Base-by-base conservation (phyloP, 306 rosid species). In the Glycine latifolia region DNA sequence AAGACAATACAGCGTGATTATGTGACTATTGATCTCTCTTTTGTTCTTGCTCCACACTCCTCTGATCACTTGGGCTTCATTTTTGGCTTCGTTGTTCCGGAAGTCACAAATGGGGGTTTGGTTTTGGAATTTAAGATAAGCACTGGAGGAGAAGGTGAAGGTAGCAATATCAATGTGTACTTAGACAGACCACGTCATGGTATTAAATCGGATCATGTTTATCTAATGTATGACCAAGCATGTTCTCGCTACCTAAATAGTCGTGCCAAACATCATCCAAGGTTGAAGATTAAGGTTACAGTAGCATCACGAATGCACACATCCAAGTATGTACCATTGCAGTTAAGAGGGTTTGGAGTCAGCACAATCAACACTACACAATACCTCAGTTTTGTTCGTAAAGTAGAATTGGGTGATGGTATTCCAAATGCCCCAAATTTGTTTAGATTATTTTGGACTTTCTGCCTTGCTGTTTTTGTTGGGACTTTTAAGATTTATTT, bases 281-380 rank as follows among this genome's bases (percentile, higher is more conserved):
- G 56, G 84, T 37, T 80, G 10, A 50, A 15, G 37, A 72, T 80
- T 8, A 72, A 50, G 73, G 66, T 71, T 8, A 33, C 79, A 11
- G 65, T 48, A 4, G 83, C 44, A 49, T 71, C 83, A 12, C 72
- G 5, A 60, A 58, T 63, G 0, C 53, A 13, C 2, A 71, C 46
- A 49, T 48, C 55, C 10, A 20, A 17, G 12, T 12, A 61, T 1
- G 46, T 61, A 20, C 15, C 56, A 5, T 12, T 37, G 65, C 3
- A 4, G 73, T 72, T 80, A 9, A 72, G 7, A 80, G 84, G 79
- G 8, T 37, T 80, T 37, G 84, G 79, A 7, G 6, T 80, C 66
- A 48, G 14, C 43, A 52, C 35, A 8, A 47, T 72, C 44, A 49
- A 49, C 54, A 3, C 13, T 55, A 48, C 65, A 41, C 55, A 80